Evolutionary conservation across 441 rosid species (phyloP), one percentile per base, ranked within the genome.

Genomic region (Populus hybrid): DNA sequence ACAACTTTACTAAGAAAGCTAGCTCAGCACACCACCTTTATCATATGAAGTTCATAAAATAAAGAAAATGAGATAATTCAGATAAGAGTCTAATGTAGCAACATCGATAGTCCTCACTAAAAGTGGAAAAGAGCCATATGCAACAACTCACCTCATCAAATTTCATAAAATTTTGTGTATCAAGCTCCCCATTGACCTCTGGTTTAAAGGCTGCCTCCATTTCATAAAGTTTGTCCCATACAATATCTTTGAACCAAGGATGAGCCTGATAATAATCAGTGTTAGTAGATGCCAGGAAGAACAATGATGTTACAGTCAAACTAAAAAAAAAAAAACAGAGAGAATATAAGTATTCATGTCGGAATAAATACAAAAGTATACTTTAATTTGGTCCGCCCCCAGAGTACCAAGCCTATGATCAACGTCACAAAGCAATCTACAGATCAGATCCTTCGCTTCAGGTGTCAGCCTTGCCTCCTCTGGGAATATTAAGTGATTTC

Each of bases 191-290:
- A 79, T 90, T 81, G 71, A 95, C 97, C 74, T 90, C 88, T 71
- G 99, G 99, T 80, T 92, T 95, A 84, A 92, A 94, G 59, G 97
- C 98, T 78, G 99, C 98, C 61, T 95, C 98, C 91, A 85, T 84
- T 77, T 91, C 91, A 77, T 95, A 95, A 80, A 94, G 90, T 81
- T 79, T 90, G 72, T 92, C 91, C 99, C 99, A 95, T 65, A 67
- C 81, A 80, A 93, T 67, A 65, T 86, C 97, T 83, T 86, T 91
- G 86, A 94, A 94, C 99, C 98, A 95, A 81, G 97, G 93, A 89
- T 95, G 97, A 83, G 89, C 93, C 97, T 95, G 82, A 71, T 67
- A 71, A 82, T 73, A 78, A 73, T 59, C 35, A 77, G 26, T 26
- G 50, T 80, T 65, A 77, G 83, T 56, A 84, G 59, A 77, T 76